A percentile compares a stretch with the other conserved stretches of the same genome.
Evolutionary conservation across 768 basidiomycete genomes (phyloP).

Genomic region (Boletus pseudo-olivaceus): DNA sequence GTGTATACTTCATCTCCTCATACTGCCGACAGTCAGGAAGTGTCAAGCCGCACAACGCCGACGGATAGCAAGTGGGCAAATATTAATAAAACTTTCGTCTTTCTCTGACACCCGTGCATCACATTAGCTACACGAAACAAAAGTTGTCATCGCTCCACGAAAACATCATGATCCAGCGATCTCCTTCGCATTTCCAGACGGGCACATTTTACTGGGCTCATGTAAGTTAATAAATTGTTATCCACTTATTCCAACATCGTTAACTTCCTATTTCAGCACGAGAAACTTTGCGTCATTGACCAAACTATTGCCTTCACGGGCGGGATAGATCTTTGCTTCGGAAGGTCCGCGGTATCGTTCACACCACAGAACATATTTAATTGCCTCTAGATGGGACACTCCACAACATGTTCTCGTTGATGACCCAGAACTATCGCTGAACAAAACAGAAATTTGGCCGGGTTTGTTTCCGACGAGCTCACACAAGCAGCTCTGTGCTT

Average conservation of each 20-base stretch:
- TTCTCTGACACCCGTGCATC: conserved; percentile 5
- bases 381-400: conserved; percentile 79
- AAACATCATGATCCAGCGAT: conserved; percentile 95
- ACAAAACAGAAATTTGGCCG: conserved; percentile 79
- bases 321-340: conserved; percentile 91
- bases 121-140: conserved; percentile 80
- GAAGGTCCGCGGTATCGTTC: conserved; percentile 45
- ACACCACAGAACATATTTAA: not conserved
- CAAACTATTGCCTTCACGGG: conserved; percentile 98
- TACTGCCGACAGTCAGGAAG: conserved; percentile 68
- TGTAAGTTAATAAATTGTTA: conserved; percentile 42
- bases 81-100: not conserved
- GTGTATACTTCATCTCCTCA: not conserved
- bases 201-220: conserved; percentile 99
- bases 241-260: not conserved
- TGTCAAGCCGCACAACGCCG: conserved; percentile 91
- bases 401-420: conserved; percentile 89
- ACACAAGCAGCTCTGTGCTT: not conserved
- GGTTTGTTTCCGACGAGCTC: conserved; percentile 40
- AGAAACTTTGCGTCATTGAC: conserved; percentile 97
- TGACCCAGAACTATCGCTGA: conserved; percentile 62
- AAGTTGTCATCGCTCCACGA: conserved; percentile 73
- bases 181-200: conserved; percentile 95
- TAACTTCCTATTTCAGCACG: conserved; percentile 56
- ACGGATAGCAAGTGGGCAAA: conserved; percentile 80